phyloP scores from a whole-genome alignment of 2,329 filamentous ascomycete genomes.

The Exutisphaerella laricina region DNA sequence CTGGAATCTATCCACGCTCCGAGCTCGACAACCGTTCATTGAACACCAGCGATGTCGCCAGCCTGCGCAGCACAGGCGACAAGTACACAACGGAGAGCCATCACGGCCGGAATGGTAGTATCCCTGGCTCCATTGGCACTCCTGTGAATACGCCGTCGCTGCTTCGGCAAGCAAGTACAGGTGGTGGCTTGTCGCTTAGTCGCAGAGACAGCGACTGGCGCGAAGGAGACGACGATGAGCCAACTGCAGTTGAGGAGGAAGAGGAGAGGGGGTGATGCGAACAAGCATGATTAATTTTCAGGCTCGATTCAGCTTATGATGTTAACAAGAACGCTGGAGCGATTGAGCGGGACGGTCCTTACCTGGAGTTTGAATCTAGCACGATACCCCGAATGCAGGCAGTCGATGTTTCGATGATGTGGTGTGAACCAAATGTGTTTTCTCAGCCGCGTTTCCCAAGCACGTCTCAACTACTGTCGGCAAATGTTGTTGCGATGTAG shows the following conservation, averaged over 20 bases:
- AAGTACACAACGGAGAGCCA: constrained; percentile 37
- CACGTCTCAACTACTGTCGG: too few relatives aligned
- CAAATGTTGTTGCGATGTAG: too few relatives aligned
- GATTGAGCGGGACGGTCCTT: neutral
- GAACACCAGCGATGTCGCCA: constrained; percentile 49
- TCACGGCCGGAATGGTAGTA: constrained; percentile 75
- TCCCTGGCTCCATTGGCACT: constrained; percentile 68
- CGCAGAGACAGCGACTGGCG: constrained; percentile 18
- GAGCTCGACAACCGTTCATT: constrained; percentile 24
- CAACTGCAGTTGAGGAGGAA: constrained; percentile 6
- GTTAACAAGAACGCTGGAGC: neutral
- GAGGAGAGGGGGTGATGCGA: constrained; percentile 3
- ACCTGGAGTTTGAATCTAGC: neutral
- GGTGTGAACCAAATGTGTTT: too few relatives aligned
- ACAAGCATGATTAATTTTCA: constrained; percentile 10
- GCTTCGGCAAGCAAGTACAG: constrained; percentile 16
- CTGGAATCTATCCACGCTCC: constrained; percentile 39
- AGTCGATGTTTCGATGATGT: too few relatives aligned
- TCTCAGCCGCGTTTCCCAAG: too few relatives aligned
- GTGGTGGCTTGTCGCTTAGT: constrained; percentile 24
- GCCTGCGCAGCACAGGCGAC: constrained; percentile 64
- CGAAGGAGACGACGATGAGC: constrained; percentile 11
- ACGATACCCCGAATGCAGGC: neutral
- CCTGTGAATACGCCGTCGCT: constrained; percentile 53
- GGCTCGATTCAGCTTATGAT: neutral